These are phyloP conservation scores for Aspergillus melleus DNA, from an alignment of 2,329 filamentous ascomycete species.

Conservation along the genomic window DNA sequence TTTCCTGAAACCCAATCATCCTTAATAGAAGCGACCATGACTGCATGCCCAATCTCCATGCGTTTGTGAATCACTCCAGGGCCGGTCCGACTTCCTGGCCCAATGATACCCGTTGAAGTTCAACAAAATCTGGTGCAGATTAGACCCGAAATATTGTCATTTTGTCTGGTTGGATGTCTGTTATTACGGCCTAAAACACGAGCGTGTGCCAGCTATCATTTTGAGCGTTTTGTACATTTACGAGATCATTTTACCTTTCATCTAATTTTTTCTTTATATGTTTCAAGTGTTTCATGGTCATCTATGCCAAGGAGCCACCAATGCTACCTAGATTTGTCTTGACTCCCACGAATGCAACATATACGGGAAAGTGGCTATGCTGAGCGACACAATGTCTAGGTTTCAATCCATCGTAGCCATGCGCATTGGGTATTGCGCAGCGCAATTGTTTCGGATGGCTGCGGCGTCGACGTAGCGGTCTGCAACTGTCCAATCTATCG, in stretches of 20 bases:
- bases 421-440: neutral
- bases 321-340: neutral
- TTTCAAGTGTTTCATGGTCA: neutral
- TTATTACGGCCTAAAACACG: neutral
- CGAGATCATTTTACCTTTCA: neutral
- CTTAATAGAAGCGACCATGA: neutral
- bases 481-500: neutral
- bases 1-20: constrained; percentile 20
- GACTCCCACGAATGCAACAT: neutral
- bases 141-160: constrained; percentile 2
- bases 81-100: constrained; percentile 18
- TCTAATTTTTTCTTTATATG: neutral
- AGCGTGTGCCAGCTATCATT: neutral
- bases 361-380: neutral
- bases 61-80: neutral
- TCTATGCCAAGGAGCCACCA: neutral
- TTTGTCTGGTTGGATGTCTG: neutral
- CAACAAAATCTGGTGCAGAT: constrained; percentile 10
- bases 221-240: neutral
- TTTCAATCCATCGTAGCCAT: neutral
- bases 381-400: neutral
- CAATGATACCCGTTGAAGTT: constrained; percentile 24
- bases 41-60: constrained; percentile 11
- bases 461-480: neutral
- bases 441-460: neutral